Percentiles rank a stretch among this genome's conserved stretches.
Conservation (phyloP, 2,329 filamentous ascomycete species). For the Aspergillus arachidicola region DNA sequence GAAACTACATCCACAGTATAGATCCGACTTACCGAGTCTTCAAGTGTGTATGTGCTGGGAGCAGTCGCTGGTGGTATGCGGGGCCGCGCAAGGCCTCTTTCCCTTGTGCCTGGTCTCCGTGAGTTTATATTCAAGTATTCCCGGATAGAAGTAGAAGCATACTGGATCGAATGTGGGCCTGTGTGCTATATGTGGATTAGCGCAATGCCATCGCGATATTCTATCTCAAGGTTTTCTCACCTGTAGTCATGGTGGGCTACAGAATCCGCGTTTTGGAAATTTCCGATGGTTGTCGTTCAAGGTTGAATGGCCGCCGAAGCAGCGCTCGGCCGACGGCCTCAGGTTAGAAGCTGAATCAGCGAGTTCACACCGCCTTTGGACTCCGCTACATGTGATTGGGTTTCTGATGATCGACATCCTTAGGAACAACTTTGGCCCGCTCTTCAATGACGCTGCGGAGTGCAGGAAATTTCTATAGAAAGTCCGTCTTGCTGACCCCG, state of each 20-base stretch:
- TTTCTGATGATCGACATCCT: background rate
- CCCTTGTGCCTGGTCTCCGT: slow-evolving; percentile 69
- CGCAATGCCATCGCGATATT: background rate
- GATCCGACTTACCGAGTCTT: slow-evolving; percentile 69
- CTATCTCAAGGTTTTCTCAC: slow-evolving; percentile 26
- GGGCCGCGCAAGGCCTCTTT: slow-evolving; percentile 93
- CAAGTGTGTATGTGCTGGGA: slow-evolving; percentile 89
- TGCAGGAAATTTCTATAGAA: slow-evolving; percentile 22
- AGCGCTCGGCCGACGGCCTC: slow-evolving; percentile 12
- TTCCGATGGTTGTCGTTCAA: background rate
- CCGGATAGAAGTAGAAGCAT: slow-evolving; percentile 33
- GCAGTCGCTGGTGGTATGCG: slow-evolving; percentile 92
- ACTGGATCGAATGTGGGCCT: slow-evolving; percentile 97
- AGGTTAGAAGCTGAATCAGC: slow-evolving; percentile 16
- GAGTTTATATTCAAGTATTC: slow-evolving; percentile 27
- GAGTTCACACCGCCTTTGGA: slow-evolving; percentile 11
- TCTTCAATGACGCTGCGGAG: slow-evolving; percentile 22
- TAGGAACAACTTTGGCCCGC: slow-evolving; percentile 15
- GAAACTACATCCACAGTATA: background rate
- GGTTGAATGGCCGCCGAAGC: background rate
- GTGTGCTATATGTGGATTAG: slow-evolving; percentile 56
- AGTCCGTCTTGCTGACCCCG: slow-evolving; percentile 23
- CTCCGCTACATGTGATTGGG: slow-evolving; percentile 10
- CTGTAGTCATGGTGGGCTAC: slow-evolving; percentile 44
- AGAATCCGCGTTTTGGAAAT: background rate